A percentile compares a stretch with the other conserved stretches of the same genome.
These are phyloP conservation scores for Nakaseomyces nivariensis DNA, from an alignment of 1,139 yeast species.

Conservation along the genomic window DNA sequence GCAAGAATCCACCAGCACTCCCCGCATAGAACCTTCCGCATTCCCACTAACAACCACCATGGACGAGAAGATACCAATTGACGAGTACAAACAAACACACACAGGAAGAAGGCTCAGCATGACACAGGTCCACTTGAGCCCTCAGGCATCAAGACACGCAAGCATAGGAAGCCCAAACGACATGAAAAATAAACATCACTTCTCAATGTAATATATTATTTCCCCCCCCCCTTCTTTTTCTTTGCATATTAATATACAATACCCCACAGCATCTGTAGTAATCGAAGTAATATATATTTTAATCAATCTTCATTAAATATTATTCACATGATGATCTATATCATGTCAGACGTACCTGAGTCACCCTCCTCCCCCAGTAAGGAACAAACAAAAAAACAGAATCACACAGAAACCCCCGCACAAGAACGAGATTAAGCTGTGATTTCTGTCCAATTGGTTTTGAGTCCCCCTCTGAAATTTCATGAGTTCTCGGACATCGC, in stretches of 20 bases:
- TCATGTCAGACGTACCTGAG: too few species aligned
- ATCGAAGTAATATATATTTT: too few species aligned
- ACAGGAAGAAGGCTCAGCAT: conserved; percentile 1
- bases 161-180: neutral
- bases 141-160: neutral
- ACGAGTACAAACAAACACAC: neutral
- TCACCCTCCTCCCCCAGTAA: neutral
- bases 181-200: neutral
- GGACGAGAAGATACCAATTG: neutral
- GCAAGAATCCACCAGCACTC: too few species aligned
- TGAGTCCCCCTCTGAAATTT: neutral
- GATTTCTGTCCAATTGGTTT: neutral
- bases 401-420: neutral
- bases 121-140: conserved; percentile 1
- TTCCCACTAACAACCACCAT: neutral
- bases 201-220: neutral
- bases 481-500: neutral
- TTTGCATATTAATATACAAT: too few species aligned
- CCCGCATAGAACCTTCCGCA: too few species aligned
- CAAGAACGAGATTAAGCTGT: neutral
- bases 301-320: too few species aligned
- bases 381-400: neutral
- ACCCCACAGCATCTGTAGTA: too few species aligned
- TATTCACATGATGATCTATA: too few species aligned
- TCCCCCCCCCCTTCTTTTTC: too few species aligned